Percentiles rank a stretch among this genome's conserved stretches.
Conservation (phyloP, 768 basidiomycete genomes). For the Hirschioporus abietinus region DNA sequence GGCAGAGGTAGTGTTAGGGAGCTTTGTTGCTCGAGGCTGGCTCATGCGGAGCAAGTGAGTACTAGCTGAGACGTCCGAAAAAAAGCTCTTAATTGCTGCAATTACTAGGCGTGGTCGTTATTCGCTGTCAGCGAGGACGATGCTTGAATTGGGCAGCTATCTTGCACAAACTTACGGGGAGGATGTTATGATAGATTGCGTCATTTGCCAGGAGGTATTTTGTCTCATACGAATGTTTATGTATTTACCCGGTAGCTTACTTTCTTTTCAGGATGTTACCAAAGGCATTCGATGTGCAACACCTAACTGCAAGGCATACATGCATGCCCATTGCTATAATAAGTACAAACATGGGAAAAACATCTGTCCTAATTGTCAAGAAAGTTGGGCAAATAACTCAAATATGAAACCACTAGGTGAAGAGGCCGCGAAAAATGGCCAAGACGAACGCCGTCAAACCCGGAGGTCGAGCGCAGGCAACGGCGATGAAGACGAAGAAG, state of each 20-base stretch:
- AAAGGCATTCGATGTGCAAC: constrained; percentile 60
- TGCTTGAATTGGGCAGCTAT: constrained; percentile 70
- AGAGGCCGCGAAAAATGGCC: constrained; percentile 56
- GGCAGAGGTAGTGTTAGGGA: constrained; percentile 64
- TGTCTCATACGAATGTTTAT: not conserved
- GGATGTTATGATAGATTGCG: constrained; percentile 60
- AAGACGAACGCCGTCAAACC: constrained; percentile 32
- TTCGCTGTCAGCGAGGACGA: constrained; percentile 66
- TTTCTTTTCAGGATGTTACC: constrained; percentile 50
- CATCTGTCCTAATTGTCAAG: constrained; percentile 52
- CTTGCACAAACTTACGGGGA: constrained; percentile 69
- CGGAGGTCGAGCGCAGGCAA: constrained; percentile 23
- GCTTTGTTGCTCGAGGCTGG: constrained; percentile 85
- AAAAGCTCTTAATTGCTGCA: constrained; percentile 6
- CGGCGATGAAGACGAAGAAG: constrained; percentile 33
- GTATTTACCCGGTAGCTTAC: not conserved
- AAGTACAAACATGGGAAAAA: constrained; percentile 39
- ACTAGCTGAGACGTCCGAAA: not conserved
- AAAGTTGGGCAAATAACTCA: constrained; percentile 50
- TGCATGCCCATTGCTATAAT: constrained; percentile 64
- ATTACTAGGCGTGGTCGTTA: constrained; percentile 50
- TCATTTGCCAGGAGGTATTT: constrained; percentile 64
- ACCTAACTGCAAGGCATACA: constrained; percentile 52
- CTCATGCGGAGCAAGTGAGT: constrained; percentile 68
- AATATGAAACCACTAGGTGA: constrained; percentile 61